Conservation (phyloP, 768 basidiomycete genomes). For the Lyophyllum shimeji region DNA sequence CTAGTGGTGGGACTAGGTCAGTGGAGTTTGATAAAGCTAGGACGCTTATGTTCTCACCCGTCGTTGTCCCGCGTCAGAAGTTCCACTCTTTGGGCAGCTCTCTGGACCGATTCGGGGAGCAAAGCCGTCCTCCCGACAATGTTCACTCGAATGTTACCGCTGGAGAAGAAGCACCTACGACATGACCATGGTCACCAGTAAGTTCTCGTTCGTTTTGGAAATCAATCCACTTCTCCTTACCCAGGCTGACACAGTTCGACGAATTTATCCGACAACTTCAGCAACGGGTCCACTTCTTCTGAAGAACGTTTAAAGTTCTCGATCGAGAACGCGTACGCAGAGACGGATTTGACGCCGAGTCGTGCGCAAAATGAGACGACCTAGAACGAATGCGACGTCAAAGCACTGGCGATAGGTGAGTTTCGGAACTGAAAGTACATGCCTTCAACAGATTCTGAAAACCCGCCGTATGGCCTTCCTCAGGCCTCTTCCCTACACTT, state of each 20-base stretch:
- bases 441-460: not conserved
- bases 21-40: not conserved
- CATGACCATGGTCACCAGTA: too few relatives aligned
- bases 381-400: constrained; percentile 39
- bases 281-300: constrained; percentile 85
- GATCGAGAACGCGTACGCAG: constrained; percentile 97
- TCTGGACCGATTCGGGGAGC: constrained; percentile 76
- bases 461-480: constrained; percentile 68
- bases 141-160: constrained; percentile 79
- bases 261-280: constrained; percentile 78
- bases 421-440: not conserved
- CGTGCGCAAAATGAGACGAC: constrained; percentile 82
- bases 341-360: constrained; percentile 80
- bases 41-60: constrained; percentile 46
- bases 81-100: constrained; percentile 71
- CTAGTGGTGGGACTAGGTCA: constrained; percentile 37
- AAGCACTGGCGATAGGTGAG: not conserved
- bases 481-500: constrained; percentile 59
- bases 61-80: constrained; percentile 71
- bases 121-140: constrained; percentile 75
- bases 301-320: constrained; percentile 92
- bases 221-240: constrained; percentile 57
- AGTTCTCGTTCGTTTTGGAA: too few relatives aligned
- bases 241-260: constrained; percentile 78
- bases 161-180: too few relatives aligned